Percentiles rank a stretch among this genome's conserved stretches.
Evolutionary conservation across 2,329 filamentous ascomycete species (phyloP).

Genomic region (Xylariaceae sp.): DNA sequence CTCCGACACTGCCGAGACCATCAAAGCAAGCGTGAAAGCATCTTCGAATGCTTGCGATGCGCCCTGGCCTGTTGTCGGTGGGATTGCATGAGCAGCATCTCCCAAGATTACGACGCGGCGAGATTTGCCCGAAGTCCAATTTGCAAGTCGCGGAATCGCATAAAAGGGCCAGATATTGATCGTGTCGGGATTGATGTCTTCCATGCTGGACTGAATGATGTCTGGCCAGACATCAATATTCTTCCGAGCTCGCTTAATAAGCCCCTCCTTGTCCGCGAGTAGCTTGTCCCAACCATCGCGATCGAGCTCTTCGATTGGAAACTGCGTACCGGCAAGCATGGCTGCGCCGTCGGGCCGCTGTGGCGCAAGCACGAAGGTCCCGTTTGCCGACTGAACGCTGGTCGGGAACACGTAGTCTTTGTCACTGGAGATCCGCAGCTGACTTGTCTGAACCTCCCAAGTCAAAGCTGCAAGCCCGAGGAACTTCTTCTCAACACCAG

Average conservation of each 20-base stretch:
- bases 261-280: slow-evolving; percentile 18
- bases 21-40: slow-evolving; percentile 17
- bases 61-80: slow-evolving; percentile 20
- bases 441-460: slow-evolving; percentile 14
- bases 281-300: slow-evolving; percentile 16
- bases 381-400: slow-evolving; percentile 14
- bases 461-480: slow-evolving; percentile 43
- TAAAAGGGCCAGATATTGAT: slow-evolving; percentile 23
- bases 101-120: slow-evolving; percentile 17
- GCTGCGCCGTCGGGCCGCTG: slow-evolving; percentile 19
- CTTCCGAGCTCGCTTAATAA: background rate
- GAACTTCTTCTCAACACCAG: slow-evolving; percentile 48
- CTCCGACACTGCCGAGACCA: slow-evolving; percentile 11
- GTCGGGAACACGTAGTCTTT: slow-evolving; percentile 21
- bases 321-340: slow-evolving; percentile 20
- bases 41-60: slow-evolving; percentile 26
- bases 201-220: slow-evolving; percentile 14
- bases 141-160: slow-evolving; percentile 11
- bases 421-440: slow-evolving; percentile 16
- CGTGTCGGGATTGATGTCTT: slow-evolving; percentile 14
- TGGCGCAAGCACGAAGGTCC: slow-evolving; percentile 19
- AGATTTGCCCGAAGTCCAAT: slow-evolving; percentile 16
- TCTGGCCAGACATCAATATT: slow-evolving; percentile 17
- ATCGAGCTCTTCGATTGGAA: slow-evolving; percentile 10
- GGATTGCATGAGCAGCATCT: slow-evolving; percentile 23